phyloP scores from a whole-genome alignment of 2,329 filamentous ascomycete species.

The Raffaelea albimanens region DNA sequence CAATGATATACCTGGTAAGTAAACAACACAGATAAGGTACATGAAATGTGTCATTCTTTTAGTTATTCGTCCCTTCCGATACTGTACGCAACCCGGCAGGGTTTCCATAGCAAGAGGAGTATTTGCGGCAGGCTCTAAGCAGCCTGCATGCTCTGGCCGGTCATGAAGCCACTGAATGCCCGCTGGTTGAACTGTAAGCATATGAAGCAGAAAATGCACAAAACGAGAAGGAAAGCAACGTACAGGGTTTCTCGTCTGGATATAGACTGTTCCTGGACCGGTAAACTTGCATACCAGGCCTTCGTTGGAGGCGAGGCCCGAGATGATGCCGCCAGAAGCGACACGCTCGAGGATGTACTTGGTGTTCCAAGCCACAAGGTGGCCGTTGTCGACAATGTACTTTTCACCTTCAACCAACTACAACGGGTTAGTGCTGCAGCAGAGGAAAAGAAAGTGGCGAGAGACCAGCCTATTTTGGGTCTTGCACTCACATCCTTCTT shows the following conservation, averaged over 20 bases:
- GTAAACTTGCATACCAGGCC: constrained; percentile 92
- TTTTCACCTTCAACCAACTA: constrained; percentile 61
- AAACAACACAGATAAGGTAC: no score
- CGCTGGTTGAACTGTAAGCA: constrained; percentile 23
- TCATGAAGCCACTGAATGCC: constrained; percentile 43
- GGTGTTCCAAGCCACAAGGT: constrained; percentile 93
- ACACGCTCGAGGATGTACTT: constrained; percentile 88
- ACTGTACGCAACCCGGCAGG: no score
- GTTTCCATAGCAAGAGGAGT: no score
- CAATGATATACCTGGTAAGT: neutral
- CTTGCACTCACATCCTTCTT: constrained; percentile 68
- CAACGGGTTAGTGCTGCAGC: constrained; percentile 1
- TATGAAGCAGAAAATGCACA: neutral
- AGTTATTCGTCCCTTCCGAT: no score
- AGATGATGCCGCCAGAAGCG: constrained; percentile 86
- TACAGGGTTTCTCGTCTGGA: constrained; percentile 83
- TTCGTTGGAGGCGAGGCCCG: constrained; percentile 70
- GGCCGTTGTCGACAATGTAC: constrained; percentile 88
- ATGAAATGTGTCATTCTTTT: no score
- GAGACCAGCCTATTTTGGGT: neutral
- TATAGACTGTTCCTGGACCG: constrained; percentile 80
- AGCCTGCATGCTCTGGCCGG: constrained; percentile 30
- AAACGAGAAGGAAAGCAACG: constrained; percentile 23
- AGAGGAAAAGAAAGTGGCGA: constrained; percentile 7
- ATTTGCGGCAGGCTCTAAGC: constrained; percentile 1